phyloP scores from a whole-genome alignment of 192 early-diverging fungal species.

The Coemansia sp. region DNA sequence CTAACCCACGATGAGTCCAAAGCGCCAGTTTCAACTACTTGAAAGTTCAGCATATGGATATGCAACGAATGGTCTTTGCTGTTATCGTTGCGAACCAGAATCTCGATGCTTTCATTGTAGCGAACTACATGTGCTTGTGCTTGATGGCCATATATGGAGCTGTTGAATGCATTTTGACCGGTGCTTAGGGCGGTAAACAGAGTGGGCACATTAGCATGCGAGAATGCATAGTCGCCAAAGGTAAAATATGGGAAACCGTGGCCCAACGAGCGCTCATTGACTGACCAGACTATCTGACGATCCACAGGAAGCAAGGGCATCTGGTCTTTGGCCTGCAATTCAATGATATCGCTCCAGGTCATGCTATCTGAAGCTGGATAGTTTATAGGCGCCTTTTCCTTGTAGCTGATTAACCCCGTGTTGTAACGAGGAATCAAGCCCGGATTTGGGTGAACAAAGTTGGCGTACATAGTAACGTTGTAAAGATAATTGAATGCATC shows the following conservation, averaged over 20 bases:
- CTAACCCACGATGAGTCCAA: neutral
- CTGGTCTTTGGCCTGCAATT: neutral
- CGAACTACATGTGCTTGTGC: constrained; percentile 5
- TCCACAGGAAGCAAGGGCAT: neutral
- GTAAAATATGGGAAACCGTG: neutral
- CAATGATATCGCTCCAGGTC: neutral
- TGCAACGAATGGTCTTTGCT: constrained; percentile 10
- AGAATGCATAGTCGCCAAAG: constrained; percentile 1
- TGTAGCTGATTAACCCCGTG: constrained; percentile 16
- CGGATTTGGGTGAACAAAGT: constrained; percentile 57
- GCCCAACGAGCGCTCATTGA: neutral
- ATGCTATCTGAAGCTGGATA: neutral
- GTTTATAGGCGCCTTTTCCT: neutral
- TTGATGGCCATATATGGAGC: constrained; percentile 1
- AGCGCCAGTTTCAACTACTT: constrained; percentile 19
- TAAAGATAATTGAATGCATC: constrained; percentile 59
- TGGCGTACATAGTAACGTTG: constrained; percentile 65
- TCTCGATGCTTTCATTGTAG: neutral
- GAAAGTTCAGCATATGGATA: constrained; percentile 14
- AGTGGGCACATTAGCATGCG: neutral
- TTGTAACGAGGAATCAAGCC: constrained; percentile 48
- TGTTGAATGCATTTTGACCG: neutral
- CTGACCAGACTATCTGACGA: neutral
- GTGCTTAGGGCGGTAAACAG: constrained; percentile 2
- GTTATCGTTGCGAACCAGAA: constrained; percentile 5